A percentile compares a stretch with the other conserved stretches of the same genome.
phyloP scores from a whole-genome alignment of 2,329 filamentous ascomycete species.

The Fusarium mexicanum region DNA sequence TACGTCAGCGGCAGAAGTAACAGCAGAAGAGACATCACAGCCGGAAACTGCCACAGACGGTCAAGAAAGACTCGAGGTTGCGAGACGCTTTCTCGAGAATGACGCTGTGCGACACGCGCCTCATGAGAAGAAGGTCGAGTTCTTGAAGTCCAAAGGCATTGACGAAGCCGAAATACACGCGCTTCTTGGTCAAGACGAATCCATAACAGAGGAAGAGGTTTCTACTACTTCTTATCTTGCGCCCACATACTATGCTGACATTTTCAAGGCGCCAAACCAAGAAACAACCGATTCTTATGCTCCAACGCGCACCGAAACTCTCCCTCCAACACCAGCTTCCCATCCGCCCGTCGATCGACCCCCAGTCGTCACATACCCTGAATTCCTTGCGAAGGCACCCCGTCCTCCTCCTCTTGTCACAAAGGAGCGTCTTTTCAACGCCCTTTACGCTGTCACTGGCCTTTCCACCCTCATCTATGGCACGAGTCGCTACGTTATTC shows the following conservation, averaged over 20 bases:
- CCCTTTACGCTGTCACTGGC: conserved; percentile 66
- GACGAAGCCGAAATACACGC: conserved; percentile 71
- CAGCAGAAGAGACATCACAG: conserved; percentile 9
- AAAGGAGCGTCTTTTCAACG: conserved; percentile 65
- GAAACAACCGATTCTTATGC: conserved; percentile 17
- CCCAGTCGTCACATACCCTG: conserved; percentile 75
- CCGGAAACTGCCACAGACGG: neutral
- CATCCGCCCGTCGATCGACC: conserved; percentile 55
- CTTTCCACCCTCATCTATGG: conserved; percentile 75
- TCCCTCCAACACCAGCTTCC: conserved; percentile 34
- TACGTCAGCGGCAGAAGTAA: conserved; percentile 8
- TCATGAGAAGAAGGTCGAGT: conserved; percentile 77
- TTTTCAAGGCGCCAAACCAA: conserved; percentile 3
- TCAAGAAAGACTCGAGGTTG: conserved; percentile 65
- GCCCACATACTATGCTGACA: neutral
- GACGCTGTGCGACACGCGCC: conserved; percentile 75
- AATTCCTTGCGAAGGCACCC: conserved; percentile 69
- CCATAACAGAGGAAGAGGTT: conserved; percentile 28
- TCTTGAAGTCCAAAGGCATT: conserved; percentile 82
- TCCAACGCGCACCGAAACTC: conserved; percentile 39
- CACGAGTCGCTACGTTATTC: conserved; percentile 73
- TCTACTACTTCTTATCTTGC: neutral
- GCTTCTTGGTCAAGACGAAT: conserved; percentile 59
- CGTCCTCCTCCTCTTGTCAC: conserved; percentile 71
- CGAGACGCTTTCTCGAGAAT: conserved; percentile 79